Evolutionary conservation across 371 early-diverging fungal species (phyloP), one percentile per base, ranked within the genome.

Genomic region (Mortierella sp.): DNA sequence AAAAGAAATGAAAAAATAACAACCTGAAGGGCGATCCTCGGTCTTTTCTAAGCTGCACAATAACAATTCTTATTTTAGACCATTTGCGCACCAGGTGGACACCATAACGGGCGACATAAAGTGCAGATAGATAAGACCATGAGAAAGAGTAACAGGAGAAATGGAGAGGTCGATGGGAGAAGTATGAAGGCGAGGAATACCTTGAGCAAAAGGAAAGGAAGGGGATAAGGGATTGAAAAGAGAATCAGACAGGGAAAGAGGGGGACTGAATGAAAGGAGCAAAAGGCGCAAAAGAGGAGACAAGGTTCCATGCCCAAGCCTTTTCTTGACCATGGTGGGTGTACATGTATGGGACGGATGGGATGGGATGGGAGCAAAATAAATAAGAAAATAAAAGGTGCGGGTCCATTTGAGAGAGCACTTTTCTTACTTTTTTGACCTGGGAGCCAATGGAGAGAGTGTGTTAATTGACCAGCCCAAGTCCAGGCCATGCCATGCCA

Each of bases 281-380:
- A 64, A 64, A 67, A 10, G 34, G 43, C 67, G 67, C 40, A 40
- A 67, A 37, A 67, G 21, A 24, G 34, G 40, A 40, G 67, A 40
- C 40, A 67, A 67, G 67, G 24, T 67, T 67, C 67, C 67, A 67
- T 67, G 67, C 43, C 67, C 67, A 67, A 34, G 34, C 67, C 10
- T 40, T 40, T 67, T 40, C 6, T 40, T 54, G 40, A 11, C 67
- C 67, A 67, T 67, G 43, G 67, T 40, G 43, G 67, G 67, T 16
- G 10, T 37, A 11, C 6, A 10, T 67, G 21, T 5, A 24, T 40
- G 67, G 31, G 34, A 37, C 34, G 54, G 53, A 24, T 53, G 53
- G 53, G 24, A 34, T 61, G 61, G 61, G 21, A 40, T 34, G 21
- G 37, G 67, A 64, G 67, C 67, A 64, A 64, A 37, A 64, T 37